A percentile compares a stretch with the other conserved stretches of the same genome.
Conservation (phyloP, 2,329 filamentous ascomycete genomes). For the Arthrocladium fulminans region DNA sequence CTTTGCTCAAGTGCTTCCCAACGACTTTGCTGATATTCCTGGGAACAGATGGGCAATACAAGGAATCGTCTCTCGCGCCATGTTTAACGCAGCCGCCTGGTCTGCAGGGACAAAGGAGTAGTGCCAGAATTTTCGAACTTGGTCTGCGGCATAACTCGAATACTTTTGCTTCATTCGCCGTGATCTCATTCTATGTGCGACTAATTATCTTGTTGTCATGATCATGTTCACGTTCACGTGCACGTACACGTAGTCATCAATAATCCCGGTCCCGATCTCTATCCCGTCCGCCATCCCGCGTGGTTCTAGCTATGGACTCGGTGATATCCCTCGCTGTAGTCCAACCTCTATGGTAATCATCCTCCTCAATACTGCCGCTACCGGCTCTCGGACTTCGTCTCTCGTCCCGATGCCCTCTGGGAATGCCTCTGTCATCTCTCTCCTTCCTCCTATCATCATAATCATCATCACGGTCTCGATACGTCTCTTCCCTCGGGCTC, state of each 20-base stretch:
- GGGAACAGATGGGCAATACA: too few relatives aligned
- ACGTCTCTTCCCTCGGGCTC: constrained; percentile 3
- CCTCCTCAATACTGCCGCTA: not conserved
- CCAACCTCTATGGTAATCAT: constrained; percentile 13
- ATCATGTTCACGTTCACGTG: not conserved
- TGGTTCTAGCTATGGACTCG: constrained; percentile 8
- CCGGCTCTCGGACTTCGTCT: not conserved
- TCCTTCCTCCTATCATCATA: constrained; percentile 11
- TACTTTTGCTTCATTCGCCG: too few relatives aligned
- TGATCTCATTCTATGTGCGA: not conserved
- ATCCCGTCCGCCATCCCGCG: not conserved
- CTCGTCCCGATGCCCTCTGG: constrained; percentile 6
- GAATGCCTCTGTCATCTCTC: constrained; percentile 6
- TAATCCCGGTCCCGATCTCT: not conserved
- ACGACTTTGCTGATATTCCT: too few relatives aligned
- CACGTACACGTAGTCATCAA: not conserved
- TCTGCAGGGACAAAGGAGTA: too few relatives aligned
- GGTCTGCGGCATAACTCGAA: too few relatives aligned
- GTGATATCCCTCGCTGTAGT: constrained; percentile 20
- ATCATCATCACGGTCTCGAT: constrained; percentile 5
- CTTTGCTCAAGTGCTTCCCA: too few relatives aligned
- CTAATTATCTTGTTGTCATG: not conserved
- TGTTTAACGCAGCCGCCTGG: too few relatives aligned
- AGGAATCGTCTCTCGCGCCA: too few relatives aligned
- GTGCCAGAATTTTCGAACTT: too few relatives aligned